Evolutionary conservation across 1,284 basidiomycete genomes (phyloP), one percentile per base, ranked within the genome.

Genomic region (Papiliotrema flavescens): DNA sequence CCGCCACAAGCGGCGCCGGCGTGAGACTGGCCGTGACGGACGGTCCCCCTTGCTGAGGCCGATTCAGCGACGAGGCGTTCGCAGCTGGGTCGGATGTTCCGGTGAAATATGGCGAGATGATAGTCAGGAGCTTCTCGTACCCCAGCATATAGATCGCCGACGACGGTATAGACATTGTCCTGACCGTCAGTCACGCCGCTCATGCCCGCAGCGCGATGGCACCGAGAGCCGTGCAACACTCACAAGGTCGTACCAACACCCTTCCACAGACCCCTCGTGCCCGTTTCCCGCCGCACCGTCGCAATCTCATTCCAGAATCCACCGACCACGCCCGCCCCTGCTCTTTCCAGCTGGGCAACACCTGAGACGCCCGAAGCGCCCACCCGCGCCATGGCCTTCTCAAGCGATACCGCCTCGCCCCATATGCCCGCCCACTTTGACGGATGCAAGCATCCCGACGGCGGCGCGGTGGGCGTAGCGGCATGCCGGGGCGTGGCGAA

Each of bases 101-200:
- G 26, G 64, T 66, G 55, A 73, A 70, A 32, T 60, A 50, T 6
- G 71, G 73, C 11, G 70, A 61, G 28, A 76, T 61, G 19, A 51
- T 24, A 0, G 57, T 82, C 14, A 92, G 80, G 20, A 98, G 84
- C 71, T 89, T 85, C 75, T 98, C 95, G 75, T 98, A 98, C 26
- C 90, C 92, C 47, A 97, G 81, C 86, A 98, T 98, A 77, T 98
- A 98, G 36, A 86, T 83, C 46, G 94, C 92, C 47, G 94, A 85
- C 0, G 93, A 88, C 0, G 95, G 95, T 8, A 98, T 89, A 22
- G 90, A 88, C 74, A 98, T 95, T 32, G 90, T 76, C 50, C 92
- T 91, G 59, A 47, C 4, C 22, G 20, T 59, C 49, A 59, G 47
- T 23, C 22, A 22, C 19, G 15, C 28, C 14, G 24, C 17, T 28